A percentile compares a stretch with the other conserved stretches of the same genome.
Conservation (phyloP, 2,329 filamentous ascomycete species). For the Aspergillus sp. region DNA sequence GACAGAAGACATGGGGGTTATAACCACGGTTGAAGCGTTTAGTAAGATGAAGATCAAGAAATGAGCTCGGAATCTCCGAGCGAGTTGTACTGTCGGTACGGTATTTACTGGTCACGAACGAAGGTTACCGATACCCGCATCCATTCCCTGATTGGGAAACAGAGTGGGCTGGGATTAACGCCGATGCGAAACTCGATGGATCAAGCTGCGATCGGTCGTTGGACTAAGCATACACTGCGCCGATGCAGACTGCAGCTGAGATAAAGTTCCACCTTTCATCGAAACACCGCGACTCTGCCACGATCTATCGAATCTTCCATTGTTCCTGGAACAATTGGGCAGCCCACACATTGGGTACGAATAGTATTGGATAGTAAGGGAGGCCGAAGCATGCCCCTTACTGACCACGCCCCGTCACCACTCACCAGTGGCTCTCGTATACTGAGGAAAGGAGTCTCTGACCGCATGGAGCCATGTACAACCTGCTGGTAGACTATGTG, state of each 20-base stretch:
- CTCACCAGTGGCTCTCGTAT: no score
- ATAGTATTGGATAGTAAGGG: constrained; percentile 1
- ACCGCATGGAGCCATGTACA: background rate
- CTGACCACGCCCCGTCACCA: background rate
- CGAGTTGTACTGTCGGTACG: background rate
- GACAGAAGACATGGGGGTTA: background rate
- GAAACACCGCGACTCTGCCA: background rate
- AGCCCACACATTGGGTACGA: background rate
- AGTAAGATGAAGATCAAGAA: background rate
- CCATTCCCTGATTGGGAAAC: background rate
- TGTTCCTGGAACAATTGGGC: constrained; percentile 3
- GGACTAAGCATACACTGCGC: background rate
- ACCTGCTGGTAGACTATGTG: background rate
- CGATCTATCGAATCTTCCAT: constrained; percentile 2
- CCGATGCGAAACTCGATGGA: background rate
- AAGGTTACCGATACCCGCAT: background rate
- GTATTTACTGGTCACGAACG: background rate
- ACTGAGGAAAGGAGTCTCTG: background rate
- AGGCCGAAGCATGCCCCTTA: background rate
- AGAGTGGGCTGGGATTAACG: background rate
- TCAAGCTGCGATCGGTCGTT: background rate
- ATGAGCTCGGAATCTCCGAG: no score
- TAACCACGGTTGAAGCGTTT: no score
- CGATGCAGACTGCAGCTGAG: background rate
- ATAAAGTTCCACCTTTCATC: background rate